Percentiles rank a stretch among this genome's conserved stretches.
Evolutionary conservation across 345 rosid genomes (phyloP).

Genomic region (Zanthoxylum bungeanum): DNA sequence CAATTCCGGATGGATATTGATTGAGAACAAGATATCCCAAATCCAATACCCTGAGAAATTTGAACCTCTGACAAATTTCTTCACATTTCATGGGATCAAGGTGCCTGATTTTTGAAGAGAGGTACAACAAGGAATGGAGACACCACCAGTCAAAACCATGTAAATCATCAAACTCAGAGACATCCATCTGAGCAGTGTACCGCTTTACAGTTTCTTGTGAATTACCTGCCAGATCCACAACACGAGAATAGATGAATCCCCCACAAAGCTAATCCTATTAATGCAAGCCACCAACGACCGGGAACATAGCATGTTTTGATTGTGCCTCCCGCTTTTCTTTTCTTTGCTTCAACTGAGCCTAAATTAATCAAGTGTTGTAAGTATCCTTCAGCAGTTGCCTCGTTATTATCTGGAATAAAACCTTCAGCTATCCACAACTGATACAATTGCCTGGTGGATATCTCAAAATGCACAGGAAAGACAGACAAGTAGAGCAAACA

Average conservation of each 20-base stretch:
- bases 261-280: not conserved
- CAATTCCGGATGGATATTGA: not conserved
- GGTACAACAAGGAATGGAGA: not conserved
- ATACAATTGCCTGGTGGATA: constrained; percentile 6
- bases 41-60: not conserved
- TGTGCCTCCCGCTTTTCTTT: not conserved
- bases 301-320: not conserved
- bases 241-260: not conserved
- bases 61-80: not conserved
- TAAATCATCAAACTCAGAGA: not conserved
- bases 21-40: not conserved
- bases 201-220: not conserved
- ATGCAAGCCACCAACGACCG: not conserved
- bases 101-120: not conserved
- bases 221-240: not conserved
- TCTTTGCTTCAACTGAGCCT: not conserved
- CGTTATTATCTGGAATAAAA: not conserved
- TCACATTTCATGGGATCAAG: not conserved
- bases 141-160: not conserved
- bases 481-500: not conserved
- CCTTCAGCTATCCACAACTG: constrained; percentile 11
- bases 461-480: not conserved
- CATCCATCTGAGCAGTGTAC: not conserved
- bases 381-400: not conserved
- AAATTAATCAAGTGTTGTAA: not conserved